Evolutionary conservation across 2,329 filamentous ascomycete genomes (phyloP), one percentile per base, ranked within the genome.

Genomic region (Sclerotiophoma versabilis): DNA sequence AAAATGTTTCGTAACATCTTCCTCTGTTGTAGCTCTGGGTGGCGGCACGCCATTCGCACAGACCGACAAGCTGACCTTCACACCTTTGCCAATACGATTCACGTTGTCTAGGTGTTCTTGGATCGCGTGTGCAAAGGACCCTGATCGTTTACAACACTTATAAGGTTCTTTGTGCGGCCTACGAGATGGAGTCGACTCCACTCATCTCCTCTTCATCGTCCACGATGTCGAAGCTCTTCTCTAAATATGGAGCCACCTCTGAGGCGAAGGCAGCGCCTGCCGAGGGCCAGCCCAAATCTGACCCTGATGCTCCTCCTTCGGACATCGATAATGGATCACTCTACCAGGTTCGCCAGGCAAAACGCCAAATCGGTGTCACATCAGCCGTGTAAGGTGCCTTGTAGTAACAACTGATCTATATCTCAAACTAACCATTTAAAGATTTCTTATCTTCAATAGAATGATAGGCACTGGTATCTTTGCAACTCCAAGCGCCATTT

Each of bases 381-480:
- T 69, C 68, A 30, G 68, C 66, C 7, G 45, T 44, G 57, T 66
- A 32, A 32, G 30, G 14, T n/a, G n/a, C n/a, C n/a, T n/a, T n/a
- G n/a, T n/a, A n/a, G n/a, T n/a, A n/a, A n/a, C n/a, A n/a, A n/a
- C n/a, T n/a, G n/a, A n/a, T n/a, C n/a, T n/a, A n/a, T n/a, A n/a
- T n/a, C n/a, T n/a, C n/a, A n/a, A n/a, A n/a, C n/a, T n/a, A n/a
- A n/a, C n/a, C n/a, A n/a, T n/a, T n/a, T n/a, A n/a, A n/a, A n/a
- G n/a, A n/a, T n/a, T 23, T 17, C 20, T 68, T 52, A 85, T 87
- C 69, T 83, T 87, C 71, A 87, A 87, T 75, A 83, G 85, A 53
- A 84, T 88, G 75, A 84, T 89, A 51, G 86, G 86, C 34, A 87
- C 84, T 10, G 86, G 86, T 58, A 88, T 89, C 72, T 88, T 88